phyloP scores from a whole-genome alignment of 192 early-diverging fungal genomes.

The Linnemannia zychae region DNA sequence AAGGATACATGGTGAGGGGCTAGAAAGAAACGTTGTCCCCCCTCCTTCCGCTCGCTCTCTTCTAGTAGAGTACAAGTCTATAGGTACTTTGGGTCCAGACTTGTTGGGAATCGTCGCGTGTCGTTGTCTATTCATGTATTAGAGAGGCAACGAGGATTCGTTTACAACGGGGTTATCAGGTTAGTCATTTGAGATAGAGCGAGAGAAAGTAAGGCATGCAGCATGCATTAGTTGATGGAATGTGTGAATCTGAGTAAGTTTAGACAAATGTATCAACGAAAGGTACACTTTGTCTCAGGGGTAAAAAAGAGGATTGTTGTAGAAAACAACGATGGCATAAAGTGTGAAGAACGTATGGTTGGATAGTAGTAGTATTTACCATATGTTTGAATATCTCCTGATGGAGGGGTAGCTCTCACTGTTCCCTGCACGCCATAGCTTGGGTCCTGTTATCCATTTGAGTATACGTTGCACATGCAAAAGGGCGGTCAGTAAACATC shows the following conservation, averaged over 20 bases:
- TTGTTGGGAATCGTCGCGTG: conserved; percentile 26
- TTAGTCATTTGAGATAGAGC: background rate
- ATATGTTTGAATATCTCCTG: conserved; percentile 32
- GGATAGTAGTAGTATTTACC: background rate
- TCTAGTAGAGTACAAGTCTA: conserved; percentile 9
- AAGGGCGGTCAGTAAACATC: too few species aligned
- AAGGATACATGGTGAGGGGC: background rate
- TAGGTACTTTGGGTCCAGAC: conserved; percentile 28
- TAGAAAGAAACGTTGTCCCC: background rate
- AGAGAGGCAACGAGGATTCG: background rate
- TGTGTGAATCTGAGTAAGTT: background rate
- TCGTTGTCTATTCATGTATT: conserved; percentile 17
- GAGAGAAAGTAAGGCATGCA: background rate
- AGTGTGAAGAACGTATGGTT: background rate
- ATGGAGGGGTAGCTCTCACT: conserved; percentile 33
- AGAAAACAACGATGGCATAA: too few species aligned
- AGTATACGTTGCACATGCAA: background rate
- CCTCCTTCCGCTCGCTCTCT: background rate
- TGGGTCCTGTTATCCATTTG: conserved; percentile 24
- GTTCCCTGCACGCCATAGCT: conserved; percentile 52
- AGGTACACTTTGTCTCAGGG: background rate
- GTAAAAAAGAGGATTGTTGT: background rate
- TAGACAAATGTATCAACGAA: background rate
- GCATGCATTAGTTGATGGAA: background rate
- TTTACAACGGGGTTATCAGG: background rate